A percentile compares a stretch with the other conserved stretches of the same genome.
Evolutionary conservation across 495 filamentous ascomycete species (phyloP).

Genomic region (Trichocladium uniseriatum): DNA sequence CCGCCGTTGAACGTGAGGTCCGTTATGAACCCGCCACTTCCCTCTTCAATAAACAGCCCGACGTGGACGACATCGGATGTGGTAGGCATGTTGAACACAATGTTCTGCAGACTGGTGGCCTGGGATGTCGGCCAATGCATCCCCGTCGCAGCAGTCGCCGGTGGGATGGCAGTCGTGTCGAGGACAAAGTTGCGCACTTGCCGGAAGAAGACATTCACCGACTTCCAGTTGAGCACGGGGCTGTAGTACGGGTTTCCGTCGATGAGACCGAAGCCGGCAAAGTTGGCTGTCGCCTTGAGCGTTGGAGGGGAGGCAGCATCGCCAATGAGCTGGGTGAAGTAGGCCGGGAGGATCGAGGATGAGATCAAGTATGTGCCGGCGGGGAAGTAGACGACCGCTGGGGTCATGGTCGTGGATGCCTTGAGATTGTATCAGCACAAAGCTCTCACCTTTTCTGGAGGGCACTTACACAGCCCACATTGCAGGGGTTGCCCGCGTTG

Average conservation of each 20-base stretch:
- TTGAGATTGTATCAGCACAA: conserved; percentile 3
- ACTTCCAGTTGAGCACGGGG: conserved; percentile 39
- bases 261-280: conserved; percentile 55
- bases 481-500: conserved; percentile 65
- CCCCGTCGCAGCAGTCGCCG: conserved; percentile 45
- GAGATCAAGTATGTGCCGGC: conserved; percentile 66
- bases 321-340: conserved; percentile 56
- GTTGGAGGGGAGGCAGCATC: conserved; percentile 30
- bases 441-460: too few species aligned
- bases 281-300: conserved; percentile 55
- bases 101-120: conserved; percentile 68
- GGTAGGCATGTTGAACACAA: conserved; percentile 61
- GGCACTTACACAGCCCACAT: conserved; percentile 50
- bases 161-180: conserved; percentile 56
- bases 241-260: conserved; percentile 62
- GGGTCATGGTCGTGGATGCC: conserved; percentile 62
- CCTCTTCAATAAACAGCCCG: conserved; percentile 68
- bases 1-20: conserved; percentile 64
- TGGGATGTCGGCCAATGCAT: conserved; percentile 78
- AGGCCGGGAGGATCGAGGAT: conserved; percentile 52
- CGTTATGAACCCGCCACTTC: conserved; percentile 57
- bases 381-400: conserved; percentile 71
- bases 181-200: conserved; percentile 71
- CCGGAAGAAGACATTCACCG: conserved; percentile 69
- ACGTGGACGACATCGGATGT: conserved; percentile 52